Evolutionary conservation across 2,329 filamentous ascomycete genomes (phyloP).

Genomic region (Verticillium alfalfae): DNA sequence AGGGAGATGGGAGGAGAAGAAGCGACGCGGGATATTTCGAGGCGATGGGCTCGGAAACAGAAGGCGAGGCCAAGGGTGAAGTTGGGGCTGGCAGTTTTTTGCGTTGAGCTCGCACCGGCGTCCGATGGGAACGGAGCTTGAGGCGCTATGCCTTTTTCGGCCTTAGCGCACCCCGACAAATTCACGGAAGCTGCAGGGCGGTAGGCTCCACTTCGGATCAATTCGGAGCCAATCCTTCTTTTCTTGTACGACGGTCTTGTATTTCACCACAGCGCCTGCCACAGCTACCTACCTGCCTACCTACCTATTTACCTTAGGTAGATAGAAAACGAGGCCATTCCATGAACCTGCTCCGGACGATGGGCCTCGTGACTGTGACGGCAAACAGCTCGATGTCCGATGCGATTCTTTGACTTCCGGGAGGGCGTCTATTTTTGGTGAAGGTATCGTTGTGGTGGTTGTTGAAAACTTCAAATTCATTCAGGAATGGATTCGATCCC

Average conservation of each 20-base stretch:
- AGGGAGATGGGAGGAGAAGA: constrained; percentile 11
- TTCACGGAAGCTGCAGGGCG: not conserved
- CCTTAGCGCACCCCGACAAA: constrained; percentile 13
- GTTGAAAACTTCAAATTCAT: too few relatives aligned
- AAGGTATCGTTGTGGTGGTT: too few relatives aligned
- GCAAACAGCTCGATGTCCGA: too few relatives aligned
- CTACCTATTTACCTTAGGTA: too few relatives aligned
- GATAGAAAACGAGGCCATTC: too few relatives aligned
- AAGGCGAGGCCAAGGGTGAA: not conserved
- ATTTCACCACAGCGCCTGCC: too few relatives aligned
- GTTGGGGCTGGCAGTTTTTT: constrained; percentile 35
- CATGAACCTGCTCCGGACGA: too few relatives aligned
- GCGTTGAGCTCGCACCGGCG: constrained; percentile 31
- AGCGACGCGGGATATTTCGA: constrained; percentile 21
- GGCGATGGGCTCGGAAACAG: constrained; percentile 6
- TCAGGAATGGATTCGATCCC: too few relatives aligned
- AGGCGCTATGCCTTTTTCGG: constrained; percentile 24
- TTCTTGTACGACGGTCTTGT: not conserved
- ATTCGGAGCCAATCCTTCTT: not conserved
- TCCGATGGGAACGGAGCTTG: constrained; percentile 21
- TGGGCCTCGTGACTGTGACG: too few relatives aligned
- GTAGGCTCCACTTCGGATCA: not conserved
- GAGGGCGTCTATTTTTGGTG: too few relatives aligned
- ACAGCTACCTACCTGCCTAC: too few relatives aligned
- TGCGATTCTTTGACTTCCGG: too few relatives aligned